Percentiles rank a stretch among this genome's conserved stretches.
Evolutionary conservation across 768 basidiomycete genomes (phyloP).

Genomic region (Agaricus bisporus): DNA sequence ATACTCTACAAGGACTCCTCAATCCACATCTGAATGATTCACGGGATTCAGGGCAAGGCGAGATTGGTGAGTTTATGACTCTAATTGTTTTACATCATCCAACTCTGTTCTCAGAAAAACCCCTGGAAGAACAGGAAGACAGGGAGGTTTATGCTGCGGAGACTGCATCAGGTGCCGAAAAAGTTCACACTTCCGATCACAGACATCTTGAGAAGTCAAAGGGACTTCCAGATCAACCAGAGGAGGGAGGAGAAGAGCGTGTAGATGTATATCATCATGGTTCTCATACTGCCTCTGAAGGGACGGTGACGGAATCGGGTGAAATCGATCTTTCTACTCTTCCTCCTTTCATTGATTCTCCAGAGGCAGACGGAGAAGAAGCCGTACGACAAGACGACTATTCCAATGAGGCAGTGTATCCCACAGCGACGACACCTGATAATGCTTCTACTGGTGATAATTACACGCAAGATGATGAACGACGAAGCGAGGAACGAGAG

Average conservation of each 20-base stretch:
- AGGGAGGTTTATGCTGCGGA: constrained; percentile 7
- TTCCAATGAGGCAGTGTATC: background rate
- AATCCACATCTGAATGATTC: constrained; percentile 15
- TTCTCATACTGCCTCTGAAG: background rate
- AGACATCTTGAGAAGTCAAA: constrained; percentile 14
- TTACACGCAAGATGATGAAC: background rate
- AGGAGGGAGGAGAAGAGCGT: constrained; percentile 9
- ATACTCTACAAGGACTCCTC: constrained; percentile 55
- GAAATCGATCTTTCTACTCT: constrained; percentile 11
- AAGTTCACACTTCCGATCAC: background rate
- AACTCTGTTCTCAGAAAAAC: background rate
- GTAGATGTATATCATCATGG: constrained; percentile 2
- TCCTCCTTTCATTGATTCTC: constrained; percentile 10
- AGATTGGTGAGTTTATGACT: constrained; percentile 1
- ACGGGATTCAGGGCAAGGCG: constrained; percentile 3
- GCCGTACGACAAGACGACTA: constrained; percentile 7
- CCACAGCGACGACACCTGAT: background rate
- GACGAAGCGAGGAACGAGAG: background rate
- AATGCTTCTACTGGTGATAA: background rate
- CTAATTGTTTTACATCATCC: background rate
- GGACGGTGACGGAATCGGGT: background rate
- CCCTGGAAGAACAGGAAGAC: constrained; percentile 13
- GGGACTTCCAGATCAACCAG: constrained; percentile 18
- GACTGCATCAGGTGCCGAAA: background rate
- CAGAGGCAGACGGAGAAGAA: constrained; percentile 5